phyloP scores from a whole-genome alignment of 2,329 filamentous ascomycete species.

The Exophiala viscosa region DNA sequence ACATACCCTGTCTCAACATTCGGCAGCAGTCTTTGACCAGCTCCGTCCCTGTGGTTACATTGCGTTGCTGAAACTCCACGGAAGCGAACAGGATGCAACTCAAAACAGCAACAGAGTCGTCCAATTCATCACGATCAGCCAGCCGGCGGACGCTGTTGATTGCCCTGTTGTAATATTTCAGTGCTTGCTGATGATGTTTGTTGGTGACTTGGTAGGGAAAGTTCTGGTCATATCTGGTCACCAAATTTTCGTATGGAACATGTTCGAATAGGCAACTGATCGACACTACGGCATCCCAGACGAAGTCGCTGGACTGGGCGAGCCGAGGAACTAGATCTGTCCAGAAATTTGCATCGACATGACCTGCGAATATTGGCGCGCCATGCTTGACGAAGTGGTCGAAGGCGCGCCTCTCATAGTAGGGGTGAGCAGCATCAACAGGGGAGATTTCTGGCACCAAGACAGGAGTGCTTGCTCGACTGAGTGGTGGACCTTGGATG shows the following conservation, averaged over 20 bases:
- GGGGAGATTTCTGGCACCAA: constrained; percentile 14
- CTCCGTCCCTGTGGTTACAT: constrained; percentile 12
- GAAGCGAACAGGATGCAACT: constrained; percentile 23
- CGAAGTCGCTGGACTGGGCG: constrained; percentile 15
- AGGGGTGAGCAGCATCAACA: constrained; percentile 3
- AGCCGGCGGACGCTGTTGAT: constrained; percentile 13
- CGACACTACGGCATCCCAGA: constrained; percentile 21
- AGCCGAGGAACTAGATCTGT: constrained; percentile 17
- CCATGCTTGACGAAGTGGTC: constrained; percentile 15
- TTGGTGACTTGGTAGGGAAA: constrained; percentile 2
- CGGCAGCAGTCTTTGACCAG: constrained; percentile 15
- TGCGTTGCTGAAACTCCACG: constrained; percentile 22
- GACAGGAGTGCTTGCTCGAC: constrained; percentile 5
- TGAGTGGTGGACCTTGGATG: background rate
- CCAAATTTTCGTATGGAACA: constrained; percentile 8
- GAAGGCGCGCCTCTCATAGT: constrained; percentile 21
- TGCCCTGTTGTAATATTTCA: constrained; percentile 19
- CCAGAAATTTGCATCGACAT: constrained; percentile 21
- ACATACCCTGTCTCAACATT: constrained; percentile 15
- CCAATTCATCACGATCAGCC: constrained; percentile 8
- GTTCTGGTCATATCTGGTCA: constrained; percentile 1
- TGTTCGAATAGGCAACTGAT: constrained; percentile 18
- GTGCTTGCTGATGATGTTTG: constrained; percentile 15
- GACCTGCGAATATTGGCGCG: constrained; percentile 17
- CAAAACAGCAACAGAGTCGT: constrained; percentile 15